Conservation (phyloP, 306 rosid species). For the Acacia acuminata region DNA sequence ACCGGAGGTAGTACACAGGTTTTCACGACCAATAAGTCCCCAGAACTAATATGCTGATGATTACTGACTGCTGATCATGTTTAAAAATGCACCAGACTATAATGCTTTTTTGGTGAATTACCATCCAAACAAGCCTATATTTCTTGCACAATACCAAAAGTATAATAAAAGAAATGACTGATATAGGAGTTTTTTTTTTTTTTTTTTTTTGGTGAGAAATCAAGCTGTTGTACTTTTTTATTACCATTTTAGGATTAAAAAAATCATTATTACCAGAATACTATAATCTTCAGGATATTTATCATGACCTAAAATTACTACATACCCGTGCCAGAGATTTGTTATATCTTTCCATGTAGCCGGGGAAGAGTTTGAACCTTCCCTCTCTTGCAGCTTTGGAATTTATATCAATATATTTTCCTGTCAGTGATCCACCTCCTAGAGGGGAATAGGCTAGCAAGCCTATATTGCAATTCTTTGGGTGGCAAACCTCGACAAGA, state of each 20-base stretch:
- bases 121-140: neutral
- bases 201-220: neutral
- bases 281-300: slow-evolving; percentile 6
- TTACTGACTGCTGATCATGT: neutral
- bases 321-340: slow-evolving; percentile 71
- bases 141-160: neutral
- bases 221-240: neutral
- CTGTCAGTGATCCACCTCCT: slow-evolving; percentile 71
- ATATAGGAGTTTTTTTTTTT: neutral
- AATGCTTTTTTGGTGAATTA: neutral
- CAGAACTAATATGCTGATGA: neutral
- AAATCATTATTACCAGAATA: neutral
- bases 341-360: slow-evolving; percentile 90
- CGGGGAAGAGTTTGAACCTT: slow-evolving; percentile 82
- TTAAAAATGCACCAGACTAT: neutral
- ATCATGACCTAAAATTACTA: neutral
- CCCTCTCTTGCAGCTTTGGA: slow-evolving; percentile 67
- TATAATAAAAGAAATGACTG: neutral
- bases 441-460: slow-evolving; percentile 85
- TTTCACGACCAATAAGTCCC: neutral
- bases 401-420: slow-evolving; percentile 72
- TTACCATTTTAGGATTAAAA: neutral
- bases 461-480: slow-evolving; percentile 77
- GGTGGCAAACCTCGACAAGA: slow-evolving; percentile 92
- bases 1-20: neutral